phyloP scores from a whole-genome alignment of 495 filamentous ascomycete genomes.

The Annulohypoxylon bovei region DNA sequence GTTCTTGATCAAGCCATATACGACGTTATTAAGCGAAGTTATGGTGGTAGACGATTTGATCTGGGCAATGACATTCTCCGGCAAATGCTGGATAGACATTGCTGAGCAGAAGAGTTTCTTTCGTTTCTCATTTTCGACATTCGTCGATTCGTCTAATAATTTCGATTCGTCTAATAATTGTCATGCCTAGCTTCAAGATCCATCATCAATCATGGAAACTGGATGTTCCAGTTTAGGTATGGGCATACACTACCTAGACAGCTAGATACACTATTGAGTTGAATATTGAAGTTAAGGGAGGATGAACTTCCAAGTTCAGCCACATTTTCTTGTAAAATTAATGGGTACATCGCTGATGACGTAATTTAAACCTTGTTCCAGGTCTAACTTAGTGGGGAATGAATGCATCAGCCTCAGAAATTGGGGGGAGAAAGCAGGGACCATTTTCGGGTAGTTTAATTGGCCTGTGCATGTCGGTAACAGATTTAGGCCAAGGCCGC shows the following conservation, averaged over 20 bases:
- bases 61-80: constrained; percentile 79
- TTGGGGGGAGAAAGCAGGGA: neutral
- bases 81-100: constrained; percentile 76
- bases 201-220: neutral
- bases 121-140: constrained; percentile 25
- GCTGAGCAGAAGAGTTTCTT: constrained; percentile 17
- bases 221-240: neutral
- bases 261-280: neutral
- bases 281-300: constrained; percentile 1
- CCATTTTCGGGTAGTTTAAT: constrained; percentile 18
- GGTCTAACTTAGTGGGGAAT: constrained; percentile 10
- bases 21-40: constrained; percentile 75
- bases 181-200: too few relatives aligned
- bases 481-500: constrained; percentile 11
- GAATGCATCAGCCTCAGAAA: constrained; percentile 19
- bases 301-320: neutral
- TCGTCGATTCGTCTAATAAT: neutral
- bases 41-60: constrained; percentile 87
- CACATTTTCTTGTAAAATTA: neutral
- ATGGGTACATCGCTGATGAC: constrained; percentile 11
- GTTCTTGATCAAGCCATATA: constrained; percentile 83
- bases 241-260: too few relatives aligned
- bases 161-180: neutral
- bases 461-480: constrained; percentile 12
- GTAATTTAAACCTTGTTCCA: constrained; percentile 4